Conservation (phyloP, 2,329 filamentous ascomycete species). For the Colletotrichum eleusines region DNA sequence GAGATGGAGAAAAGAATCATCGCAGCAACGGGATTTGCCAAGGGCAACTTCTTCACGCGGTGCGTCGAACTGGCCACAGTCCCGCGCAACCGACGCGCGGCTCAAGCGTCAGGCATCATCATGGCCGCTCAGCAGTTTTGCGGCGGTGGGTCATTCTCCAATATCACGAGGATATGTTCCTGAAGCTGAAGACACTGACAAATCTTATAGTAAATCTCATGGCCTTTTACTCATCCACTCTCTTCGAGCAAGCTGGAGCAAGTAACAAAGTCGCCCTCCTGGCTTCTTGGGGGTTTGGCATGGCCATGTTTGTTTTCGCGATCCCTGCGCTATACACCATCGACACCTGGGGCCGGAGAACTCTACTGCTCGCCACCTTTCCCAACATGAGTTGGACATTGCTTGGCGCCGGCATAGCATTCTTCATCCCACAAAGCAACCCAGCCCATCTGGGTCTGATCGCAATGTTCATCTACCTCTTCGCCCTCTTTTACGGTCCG, state of each 20-base stretch:
- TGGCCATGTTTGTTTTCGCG: conserved; percentile 70
- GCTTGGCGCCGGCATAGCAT: conserved; percentile 57
- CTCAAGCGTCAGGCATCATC: conserved; percentile 74
- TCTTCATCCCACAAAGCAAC: conserved; percentile 48
- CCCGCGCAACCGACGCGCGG: conserved; percentile 70
- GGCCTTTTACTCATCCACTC: conserved; percentile 61
- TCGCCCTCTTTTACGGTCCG: conserved; percentile 74
- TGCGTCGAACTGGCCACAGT: conserved; percentile 70
- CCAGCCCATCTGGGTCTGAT: conserved; percentile 64
- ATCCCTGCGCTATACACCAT: conserved; percentile 76
- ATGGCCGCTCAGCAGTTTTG: conserved; percentile 77
- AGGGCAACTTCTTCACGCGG: conserved; percentile 59
- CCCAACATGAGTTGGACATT: conserved; percentile 74
- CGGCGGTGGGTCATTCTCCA: conserved; percentile 53
- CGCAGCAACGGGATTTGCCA: conserved; percentile 42
- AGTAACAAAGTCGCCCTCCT: conserved; percentile 51
- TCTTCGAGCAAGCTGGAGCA: conserved; percentile 61
- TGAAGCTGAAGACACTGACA: background rate
- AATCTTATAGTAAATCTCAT: conserved; percentile 57
- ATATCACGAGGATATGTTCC: background rate
- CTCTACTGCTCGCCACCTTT: conserved; percentile 73
- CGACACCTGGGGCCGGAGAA: conserved; percentile 73
- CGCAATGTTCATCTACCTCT: conserved; percentile 73
- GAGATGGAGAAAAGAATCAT: conserved; percentile 45
- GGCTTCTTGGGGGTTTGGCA: conserved; percentile 68